Evolutionary conservation across 2,329 filamentous ascomycete genomes (phyloP).

Genomic region (Cercospora beticola): DNA sequence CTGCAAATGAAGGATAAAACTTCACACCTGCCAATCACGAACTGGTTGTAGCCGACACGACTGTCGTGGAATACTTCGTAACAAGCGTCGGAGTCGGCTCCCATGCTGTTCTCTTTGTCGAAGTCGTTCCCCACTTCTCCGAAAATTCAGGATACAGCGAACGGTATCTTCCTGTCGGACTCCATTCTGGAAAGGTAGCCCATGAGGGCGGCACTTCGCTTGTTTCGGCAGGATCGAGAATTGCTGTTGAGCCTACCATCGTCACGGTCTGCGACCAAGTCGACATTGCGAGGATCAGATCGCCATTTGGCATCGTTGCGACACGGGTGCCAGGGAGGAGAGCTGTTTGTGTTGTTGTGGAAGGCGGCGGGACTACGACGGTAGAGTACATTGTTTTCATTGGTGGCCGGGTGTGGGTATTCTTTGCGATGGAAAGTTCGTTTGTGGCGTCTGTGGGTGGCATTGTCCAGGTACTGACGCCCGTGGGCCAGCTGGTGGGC

Average conservation of each 20-base stretch:
- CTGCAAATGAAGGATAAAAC: not conserved
- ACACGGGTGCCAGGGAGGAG: not conserved
- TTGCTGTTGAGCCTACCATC: not conserved
- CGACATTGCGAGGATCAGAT: not conserved
- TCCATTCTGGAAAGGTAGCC: not conserved
- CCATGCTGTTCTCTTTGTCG: not conserved
- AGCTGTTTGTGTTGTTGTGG: not conserved
- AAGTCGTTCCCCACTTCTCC: not conserved
- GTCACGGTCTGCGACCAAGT: not conserved
- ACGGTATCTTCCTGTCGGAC: not conserved
- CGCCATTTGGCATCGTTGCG: not conserved
- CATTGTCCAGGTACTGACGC: not conserved
- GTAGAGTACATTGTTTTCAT: not conserved
- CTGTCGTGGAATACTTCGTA: not conserved
- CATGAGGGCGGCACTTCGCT: not conserved
- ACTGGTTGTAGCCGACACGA: not conserved
- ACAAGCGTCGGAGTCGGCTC: not conserved
- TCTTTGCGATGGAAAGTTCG: not conserved
- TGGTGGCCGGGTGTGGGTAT: not conserved
- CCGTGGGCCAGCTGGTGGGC: not conserved
- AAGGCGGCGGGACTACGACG: not conserved
- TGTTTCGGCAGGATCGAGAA: not conserved
- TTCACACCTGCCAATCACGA: not conserved
- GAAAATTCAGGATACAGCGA: not conserved
- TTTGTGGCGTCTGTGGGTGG: not conserved